Conservation (phyloP, 2,329 filamentous ascomycete species). For the Alternaria rosae region DNA sequence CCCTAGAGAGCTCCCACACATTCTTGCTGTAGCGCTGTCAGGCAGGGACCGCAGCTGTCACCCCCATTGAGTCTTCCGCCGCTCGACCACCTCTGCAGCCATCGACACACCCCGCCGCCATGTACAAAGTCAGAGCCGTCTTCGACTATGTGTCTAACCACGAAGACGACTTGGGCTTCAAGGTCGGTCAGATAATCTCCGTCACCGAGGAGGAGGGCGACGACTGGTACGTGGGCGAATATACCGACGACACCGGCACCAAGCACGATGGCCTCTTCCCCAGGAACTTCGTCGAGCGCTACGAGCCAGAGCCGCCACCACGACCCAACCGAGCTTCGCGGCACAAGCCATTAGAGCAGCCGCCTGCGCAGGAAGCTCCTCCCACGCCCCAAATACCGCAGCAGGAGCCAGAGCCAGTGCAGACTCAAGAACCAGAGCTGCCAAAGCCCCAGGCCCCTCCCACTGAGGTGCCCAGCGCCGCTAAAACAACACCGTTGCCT, state of each 20-base stretch:
- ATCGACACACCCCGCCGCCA: conserved; percentile 21
- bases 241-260: conserved; percentile 75
- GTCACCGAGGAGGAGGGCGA: conserved; percentile 91
- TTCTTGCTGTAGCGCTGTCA: conserved; percentile 9
- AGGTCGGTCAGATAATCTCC: conserved; percentile 85
- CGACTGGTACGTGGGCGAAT: conserved; percentile 94
- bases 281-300: conserved; percentile 96
- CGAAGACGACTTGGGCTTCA: conserved; percentile 92
- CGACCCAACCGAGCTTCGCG: conserved; percentile 76
- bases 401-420: conserved; percentile 32
- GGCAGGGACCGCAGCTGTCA: conserved; percentile 23
- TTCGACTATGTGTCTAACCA: conserved; percentile 94
- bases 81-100: conserved; percentile 1
- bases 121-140: conserved; percentile 93
- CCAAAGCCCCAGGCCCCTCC: conserved; percentile 50
- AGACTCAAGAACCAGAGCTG: conserved; percentile 39
- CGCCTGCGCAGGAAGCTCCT: conserved; percentile 37
- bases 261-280: conserved; percentile 90
- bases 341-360: conserved; percentile 46
- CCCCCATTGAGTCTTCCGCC: conserved; percentile 7
- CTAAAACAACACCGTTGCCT: conserved; percentile 32
- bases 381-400: conserved; percentile 40
- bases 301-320: conserved; percentile 88
- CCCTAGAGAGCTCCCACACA: conserved; percentile 5
- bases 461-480: conserved; percentile 37